A percentile compares a stretch with the other conserved stretches of the same genome.
Evolutionary conservation across 2,329 filamentous ascomycete genomes (phyloP).

Genomic region (Colletotrichum cordylinicola): DNA sequence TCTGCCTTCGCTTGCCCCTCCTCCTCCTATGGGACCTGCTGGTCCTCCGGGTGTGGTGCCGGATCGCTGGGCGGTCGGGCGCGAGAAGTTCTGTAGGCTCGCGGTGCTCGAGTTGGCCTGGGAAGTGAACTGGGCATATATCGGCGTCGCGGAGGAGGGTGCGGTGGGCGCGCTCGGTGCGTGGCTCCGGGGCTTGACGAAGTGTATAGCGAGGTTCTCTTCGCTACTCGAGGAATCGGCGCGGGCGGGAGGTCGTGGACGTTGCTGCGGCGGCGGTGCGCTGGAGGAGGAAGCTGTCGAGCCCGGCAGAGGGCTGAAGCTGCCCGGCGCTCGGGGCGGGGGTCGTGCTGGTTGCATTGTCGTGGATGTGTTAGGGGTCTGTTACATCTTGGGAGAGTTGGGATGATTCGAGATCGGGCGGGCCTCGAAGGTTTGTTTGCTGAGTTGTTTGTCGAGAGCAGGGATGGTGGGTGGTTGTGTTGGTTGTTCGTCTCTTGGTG

Average conservation of each 20-base stretch:
- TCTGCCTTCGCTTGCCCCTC: background rate
- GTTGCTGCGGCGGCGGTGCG: conserved; percentile 30
- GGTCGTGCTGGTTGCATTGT: conserved; percentile 56
- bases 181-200: conserved; percentile 49
- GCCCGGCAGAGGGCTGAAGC: conserved; percentile 59
- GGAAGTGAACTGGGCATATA: conserved; percentile 53
- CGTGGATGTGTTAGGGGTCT: conserved; percentile 31
- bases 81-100: conserved; percentile 64
- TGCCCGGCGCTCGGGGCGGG: conserved; percentile 56
- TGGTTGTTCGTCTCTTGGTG: background rate
- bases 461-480: background rate
- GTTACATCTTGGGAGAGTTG: conserved; percentile 48
- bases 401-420: conserved; percentile 19
- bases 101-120: conserved; percentile 53
- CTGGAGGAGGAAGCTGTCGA: conserved; percentile 27
- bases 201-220: conserved; percentile 45
- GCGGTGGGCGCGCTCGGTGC: conserved; percentile 21
- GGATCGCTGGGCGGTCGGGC: conserved; percentile 47
- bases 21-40: background rate
- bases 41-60: conserved; percentile 12
- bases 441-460: background rate
- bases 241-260: conserved; percentile 39
- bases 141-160: conserved; percentile 33
- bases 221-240: conserved; percentile 54
- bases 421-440: conserved; percentile 2